phyloP scores from a whole-genome alignment of 176 grass and related monocot genomes.

The Musa beccarii region DNA sequence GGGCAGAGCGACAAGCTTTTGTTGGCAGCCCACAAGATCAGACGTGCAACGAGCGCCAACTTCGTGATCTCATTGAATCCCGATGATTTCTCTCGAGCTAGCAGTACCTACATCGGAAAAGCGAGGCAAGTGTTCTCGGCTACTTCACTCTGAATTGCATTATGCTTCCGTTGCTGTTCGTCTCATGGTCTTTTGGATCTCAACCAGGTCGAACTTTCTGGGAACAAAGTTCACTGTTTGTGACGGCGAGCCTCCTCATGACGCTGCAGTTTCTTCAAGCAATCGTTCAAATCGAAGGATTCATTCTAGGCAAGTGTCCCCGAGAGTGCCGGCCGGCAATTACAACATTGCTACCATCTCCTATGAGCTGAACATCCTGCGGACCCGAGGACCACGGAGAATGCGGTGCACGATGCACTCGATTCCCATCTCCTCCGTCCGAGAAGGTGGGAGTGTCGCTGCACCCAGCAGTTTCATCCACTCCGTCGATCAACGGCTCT shows the following conservation, averaged over 20 bases:
- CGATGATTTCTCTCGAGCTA: slow-evolving; percentile 79
- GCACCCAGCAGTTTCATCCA: slow-evolving; percentile 62
- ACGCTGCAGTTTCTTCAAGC: slow-evolving; percentile 38
- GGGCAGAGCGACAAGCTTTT: slow-evolving; percentile 84
- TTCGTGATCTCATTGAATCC: slow-evolving; percentile 72
- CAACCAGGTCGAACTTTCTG: slow-evolving; percentile 80
- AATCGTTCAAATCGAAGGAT: slow-evolving; percentile 56
- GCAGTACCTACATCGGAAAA: slow-evolving; percentile 95
- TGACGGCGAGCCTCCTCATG: slow-evolving; percentile 71
- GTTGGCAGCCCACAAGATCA: slow-evolving; percentile 82
- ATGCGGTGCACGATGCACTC: slow-evolving; percentile 87
- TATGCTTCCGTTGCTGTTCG: not conserved
- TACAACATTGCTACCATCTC: slow-evolving; percentile 74
- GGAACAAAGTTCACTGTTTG: slow-evolving; percentile 95
- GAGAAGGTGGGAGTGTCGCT: slow-evolving; percentile 56
- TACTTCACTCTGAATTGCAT: not conserved
- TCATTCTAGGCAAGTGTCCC: slow-evolving; percentile 86
- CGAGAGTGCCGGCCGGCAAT: slow-evolving; percentile 74
- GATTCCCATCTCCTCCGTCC: slow-evolving; percentile 52
- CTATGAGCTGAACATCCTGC: slow-evolving; percentile 87
- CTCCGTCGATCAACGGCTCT: slow-evolving; percentile 40
- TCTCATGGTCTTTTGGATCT: slow-evolving; percentile 19
- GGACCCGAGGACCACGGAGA: slow-evolving; percentile 84
- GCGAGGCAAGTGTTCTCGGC: slow-evolving; percentile 49
- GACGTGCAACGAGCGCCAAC: slow-evolving; percentile 59